A percentile compares a stretch with the other conserved stretches of the same genome.
Evolutionary conservation across 1,139 yeast genomes (phyloP).

Genomic region (Debaryomycetaceae sp.): DNA sequence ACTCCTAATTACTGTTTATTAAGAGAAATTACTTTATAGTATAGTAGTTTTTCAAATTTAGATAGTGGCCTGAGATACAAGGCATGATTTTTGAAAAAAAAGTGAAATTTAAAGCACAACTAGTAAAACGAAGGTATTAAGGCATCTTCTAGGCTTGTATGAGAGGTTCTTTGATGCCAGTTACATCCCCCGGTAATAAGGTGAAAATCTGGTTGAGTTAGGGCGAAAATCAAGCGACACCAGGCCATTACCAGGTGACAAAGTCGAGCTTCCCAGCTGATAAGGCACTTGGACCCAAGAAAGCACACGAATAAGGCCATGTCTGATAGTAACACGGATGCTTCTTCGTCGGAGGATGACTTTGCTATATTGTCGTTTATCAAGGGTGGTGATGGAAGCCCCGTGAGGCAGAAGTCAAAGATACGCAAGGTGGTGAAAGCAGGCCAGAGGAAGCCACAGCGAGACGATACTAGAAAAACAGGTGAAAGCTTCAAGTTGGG

Average conservation of each 20-base stretch:
- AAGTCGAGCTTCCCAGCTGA: too few relatives aligned
- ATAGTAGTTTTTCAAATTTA: neutral
- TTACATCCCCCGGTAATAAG: too few relatives aligned
- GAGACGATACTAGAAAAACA: neutral
- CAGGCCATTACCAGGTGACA: neutral
- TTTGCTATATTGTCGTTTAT: conserved; percentile 3
- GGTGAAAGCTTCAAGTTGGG: conserved; percentile 17
- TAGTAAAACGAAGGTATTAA: too few relatives aligned
- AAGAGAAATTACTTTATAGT: neutral
- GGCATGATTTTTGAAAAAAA: neutral
- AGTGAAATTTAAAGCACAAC: neutral
- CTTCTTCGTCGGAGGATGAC: conserved; percentile 4
- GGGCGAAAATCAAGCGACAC: too few relatives aligned
- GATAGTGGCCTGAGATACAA: neutral
- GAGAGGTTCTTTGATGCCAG: too few relatives aligned
- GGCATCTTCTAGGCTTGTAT: too few relatives aligned
- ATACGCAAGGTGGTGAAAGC: neutral
- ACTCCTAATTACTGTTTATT: neutral
- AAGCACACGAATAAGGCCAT: neutral
- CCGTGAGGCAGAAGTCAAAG: neutral
- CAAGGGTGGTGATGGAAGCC: neutral
- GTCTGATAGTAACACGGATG: neutral
- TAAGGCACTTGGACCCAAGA: neutral
- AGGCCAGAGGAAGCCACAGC: neutral
- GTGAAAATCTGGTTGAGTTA: too few relatives aligned